A percentile compares a stretch with the other conserved stretches of the same genome.
Evolutionary conservation across 2,329 filamentous ascomycete genomes (phyloP).

Genomic region (Aspergillus ruber): DNA sequence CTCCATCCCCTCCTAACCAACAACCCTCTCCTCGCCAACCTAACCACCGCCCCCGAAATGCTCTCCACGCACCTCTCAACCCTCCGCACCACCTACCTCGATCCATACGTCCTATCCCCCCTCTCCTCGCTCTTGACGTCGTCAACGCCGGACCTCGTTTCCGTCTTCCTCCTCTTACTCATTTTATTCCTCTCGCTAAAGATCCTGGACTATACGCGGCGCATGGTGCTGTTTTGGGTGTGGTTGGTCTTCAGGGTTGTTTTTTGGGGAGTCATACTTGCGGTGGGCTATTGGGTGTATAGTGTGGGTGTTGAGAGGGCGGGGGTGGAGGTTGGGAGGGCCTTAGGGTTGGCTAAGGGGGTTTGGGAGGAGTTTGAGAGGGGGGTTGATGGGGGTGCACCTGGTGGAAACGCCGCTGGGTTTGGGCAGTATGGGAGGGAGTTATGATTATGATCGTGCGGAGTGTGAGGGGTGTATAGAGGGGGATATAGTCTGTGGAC

Average conservation of each 20-base stretch:
- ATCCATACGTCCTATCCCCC: conserved; percentile 44
- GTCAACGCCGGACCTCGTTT: conserved; percentile 30
- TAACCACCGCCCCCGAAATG: conserved; percentile 12
- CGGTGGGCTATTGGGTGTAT: conserved; percentile 52
- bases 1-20: conserved; percentile 13
- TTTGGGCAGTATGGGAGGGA: background rate
- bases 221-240: conserved; percentile 71
- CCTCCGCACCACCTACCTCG: conserved; percentile 35
- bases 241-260: conserved; percentile 56
- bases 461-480: too few relatives aligned
- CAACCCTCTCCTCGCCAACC: conserved; percentile 11
- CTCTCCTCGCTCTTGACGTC: conserved; percentile 29
- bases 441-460: background rate
- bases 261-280: conserved; percentile 58
- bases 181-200: conserved; percentile 59
- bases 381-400: conserved; percentile 30
- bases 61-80: conserved; percentile 15
- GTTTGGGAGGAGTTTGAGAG: conserved; percentile 53
- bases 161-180: conserved; percentile 47
- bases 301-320: conserved; percentile 28
- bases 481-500: too few relatives aligned
- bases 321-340: conserved; percentile 36
- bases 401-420: conserved; percentile 44
- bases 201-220: conserved; percentile 62
- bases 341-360: conserved; percentile 60